A percentile compares a stretch with the other conserved stretches of the same genome.
Evolutionary conservation across 345 rosid genomes (phyloP).

Genomic region (Raphanus sativus): DNA sequence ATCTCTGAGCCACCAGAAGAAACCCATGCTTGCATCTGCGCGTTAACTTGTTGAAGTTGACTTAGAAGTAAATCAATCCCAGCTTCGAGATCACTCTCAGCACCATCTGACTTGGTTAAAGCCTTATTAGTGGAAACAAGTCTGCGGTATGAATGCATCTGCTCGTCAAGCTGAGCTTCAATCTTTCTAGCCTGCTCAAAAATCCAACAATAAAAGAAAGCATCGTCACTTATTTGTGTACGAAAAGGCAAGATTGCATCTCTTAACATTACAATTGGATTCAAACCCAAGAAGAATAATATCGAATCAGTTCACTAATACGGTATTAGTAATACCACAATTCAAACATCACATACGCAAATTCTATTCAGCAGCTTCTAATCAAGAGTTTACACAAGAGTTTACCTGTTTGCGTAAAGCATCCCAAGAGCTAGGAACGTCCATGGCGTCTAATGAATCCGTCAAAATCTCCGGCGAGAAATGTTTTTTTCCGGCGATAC

Average conservation of each 20-base stretch:
- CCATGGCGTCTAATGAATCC: slow-evolving; percentile 46
- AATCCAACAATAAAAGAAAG: slow-evolving; percentile 11
- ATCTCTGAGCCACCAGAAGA: slow-evolving; percentile 96
- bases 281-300: too few relatives aligned
- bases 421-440: slow-evolving; percentile 88
- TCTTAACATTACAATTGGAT: background rate
- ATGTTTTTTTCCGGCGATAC: too few relatives aligned
- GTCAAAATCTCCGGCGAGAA: slow-evolving; percentile 24
- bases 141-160: slow-evolving; percentile 88
- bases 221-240: background rate
- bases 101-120: slow-evolving; percentile 55
- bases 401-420: slow-evolving; percentile 85
- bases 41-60: slow-evolving; percentile 80
- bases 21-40: slow-evolving; percentile 96
- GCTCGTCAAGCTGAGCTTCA: slow-evolving; percentile 97
- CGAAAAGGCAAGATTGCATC: too few relatives aligned
- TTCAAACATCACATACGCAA: too few relatives aligned
- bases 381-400: background rate
- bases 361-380: background rate
- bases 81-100: slow-evolving; percentile 78
- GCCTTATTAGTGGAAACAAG: slow-evolving; percentile 74
- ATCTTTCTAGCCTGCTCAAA: slow-evolving; percentile 78
- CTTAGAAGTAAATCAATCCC: slow-evolving; percentile 64
- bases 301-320: too few relatives aligned
- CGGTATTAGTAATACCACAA: too few relatives aligned